Conservation (phyloP, 1,139 yeast species). For the Debaryomyces subglobosus region DNA sequence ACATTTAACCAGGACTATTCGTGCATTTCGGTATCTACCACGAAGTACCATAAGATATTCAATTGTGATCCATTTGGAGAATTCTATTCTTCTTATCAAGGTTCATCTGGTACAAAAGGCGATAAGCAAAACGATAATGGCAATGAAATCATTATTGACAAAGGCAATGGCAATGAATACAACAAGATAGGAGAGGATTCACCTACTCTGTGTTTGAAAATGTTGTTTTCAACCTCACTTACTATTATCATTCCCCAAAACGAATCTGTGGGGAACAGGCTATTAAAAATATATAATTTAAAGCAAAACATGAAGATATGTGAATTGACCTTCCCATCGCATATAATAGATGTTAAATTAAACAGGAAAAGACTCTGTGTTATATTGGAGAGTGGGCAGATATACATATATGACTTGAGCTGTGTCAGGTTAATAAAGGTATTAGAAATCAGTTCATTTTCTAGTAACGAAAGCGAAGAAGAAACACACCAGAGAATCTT, state of each 20-base stretch:
- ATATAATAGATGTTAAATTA: conserved; percentile 61
- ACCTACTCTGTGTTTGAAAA: conserved; percentile 49
- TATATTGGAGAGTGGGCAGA: conserved; percentile 59
- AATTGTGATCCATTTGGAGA: conserved; percentile 55
- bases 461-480: conserved; percentile 20
- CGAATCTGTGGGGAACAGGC: conserved; percentile 45
- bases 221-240: conserved; percentile 72
- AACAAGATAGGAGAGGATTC: conserved; percentile 3
- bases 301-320: conserved; percentile 71
- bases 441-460: conserved; percentile 48
- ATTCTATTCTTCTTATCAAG: conserved; percentile 33
- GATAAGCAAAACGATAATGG: conserved; percentile 16
- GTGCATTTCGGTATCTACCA: conserved; percentile 43
- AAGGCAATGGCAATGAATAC: conserved; percentile 5
- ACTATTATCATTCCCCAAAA: conserved; percentile 61
- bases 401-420: conserved; percentile 72
- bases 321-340: conserved; percentile 68
- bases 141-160: conserved; percentile 29
- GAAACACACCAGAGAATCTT: conserved; percentile 21
- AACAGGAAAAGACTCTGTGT: conserved; percentile 69
- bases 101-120: conserved; percentile 12
- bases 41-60: conserved; percentile 39
- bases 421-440: conserved; percentile 70
- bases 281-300: conserved; percentile 65
- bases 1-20: conserved; percentile 50